Evolutionary conservation across 2,329 filamentous ascomycete species (phyloP), one percentile per base, ranked within the genome.

Genomic region (Trichophyton schoenleinii): DNA sequence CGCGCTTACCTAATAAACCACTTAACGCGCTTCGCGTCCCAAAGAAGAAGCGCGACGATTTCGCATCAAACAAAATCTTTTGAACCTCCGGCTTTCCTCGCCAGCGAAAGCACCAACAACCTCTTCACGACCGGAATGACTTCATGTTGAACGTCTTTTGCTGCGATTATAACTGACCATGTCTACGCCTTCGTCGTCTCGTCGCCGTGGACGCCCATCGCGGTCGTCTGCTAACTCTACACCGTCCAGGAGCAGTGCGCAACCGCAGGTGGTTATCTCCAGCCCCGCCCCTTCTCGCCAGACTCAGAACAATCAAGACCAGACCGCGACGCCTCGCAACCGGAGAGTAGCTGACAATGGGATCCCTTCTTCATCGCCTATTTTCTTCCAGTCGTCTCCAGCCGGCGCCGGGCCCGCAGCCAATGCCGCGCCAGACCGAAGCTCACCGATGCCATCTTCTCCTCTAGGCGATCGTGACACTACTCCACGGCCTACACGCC

Each of bases 331-430:
- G 1, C 80, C 80, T 31, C 75, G 77, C 60, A 73, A 75, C 52
- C 71, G 69, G 77, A 63, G 69, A 77, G 34, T 69, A 77, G 66
- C 73, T 59, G 73, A 70, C 22, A 67, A 66, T 41, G 70, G 72
- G 60, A 70, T 78, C 41, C 78, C 86, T 64, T 83, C 83, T 3
- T 94, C 90, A 3, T 95, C 91, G 62, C 91, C 91, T 46, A 80
- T 96, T 65, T 88, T 89, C 74, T 95, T 86, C 74, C 83, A 79
- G 64, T 86, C 83, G 0, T 86, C 83, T 18, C 83, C 84, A 5
- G 72, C 68, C 8, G 76, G 75, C 41, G 75, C 74, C 61, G 70
- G 75, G 68, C 71, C 74, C 65, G 67, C 72, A 58, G 71, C 71
- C 22, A 75, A 75, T 68, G 73, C 53, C 3, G 9, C 11, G 15